Evolutionary conservation across 2,329 filamentous ascomycete species (phyloP), one percentile per base, ranked within the genome.

Genomic region (Ascosphaera apis): DNA sequence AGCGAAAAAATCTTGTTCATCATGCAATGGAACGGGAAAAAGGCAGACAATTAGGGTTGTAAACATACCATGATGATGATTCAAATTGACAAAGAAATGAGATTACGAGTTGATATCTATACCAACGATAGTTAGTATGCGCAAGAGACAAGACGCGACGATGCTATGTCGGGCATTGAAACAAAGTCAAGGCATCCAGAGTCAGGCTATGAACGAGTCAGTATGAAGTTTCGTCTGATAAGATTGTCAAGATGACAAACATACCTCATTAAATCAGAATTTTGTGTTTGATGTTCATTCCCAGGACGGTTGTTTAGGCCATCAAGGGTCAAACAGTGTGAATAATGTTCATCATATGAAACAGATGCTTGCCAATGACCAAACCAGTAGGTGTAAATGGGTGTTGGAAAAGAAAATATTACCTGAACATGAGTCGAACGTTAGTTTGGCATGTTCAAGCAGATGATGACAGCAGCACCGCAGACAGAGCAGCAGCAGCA

Each of bases 181-280:
- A 25, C 21, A 17, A 15, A 15, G 32, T 15, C 18, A 25, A 25
- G 21, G 53, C 52, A 56, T 55, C 53, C 52, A 50, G 45, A 48
- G 44, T 57, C 53, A 56, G 53, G 51, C 52, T 58, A 44, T 33
- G 39, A 11, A 25, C 18, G 13, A 28, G 36, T 44, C 37, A 45
- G 43, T 35, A 41, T 44, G 5, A 25, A 5, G 11, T 25, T 25
- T 39, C 30, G 34, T 28, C 30, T 35, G 36, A 19, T 23, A 34
- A 21, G 13, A 31, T 36, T 36, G 45, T 60, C 48, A 61, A 56
- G 48, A 44, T 49, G 37, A 36, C 33, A 43, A 31, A 53, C 57
- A 47, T 48, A 64, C 67, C 67, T 72, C 68, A 72, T 72, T 72
- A 72, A 72, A 72, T 73, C 69, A 73, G 69, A 72, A 69, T 72